phyloP scores from a whole-genome alignment of 257 asterid species.

The Oldenlandia corymbosa region DNA sequence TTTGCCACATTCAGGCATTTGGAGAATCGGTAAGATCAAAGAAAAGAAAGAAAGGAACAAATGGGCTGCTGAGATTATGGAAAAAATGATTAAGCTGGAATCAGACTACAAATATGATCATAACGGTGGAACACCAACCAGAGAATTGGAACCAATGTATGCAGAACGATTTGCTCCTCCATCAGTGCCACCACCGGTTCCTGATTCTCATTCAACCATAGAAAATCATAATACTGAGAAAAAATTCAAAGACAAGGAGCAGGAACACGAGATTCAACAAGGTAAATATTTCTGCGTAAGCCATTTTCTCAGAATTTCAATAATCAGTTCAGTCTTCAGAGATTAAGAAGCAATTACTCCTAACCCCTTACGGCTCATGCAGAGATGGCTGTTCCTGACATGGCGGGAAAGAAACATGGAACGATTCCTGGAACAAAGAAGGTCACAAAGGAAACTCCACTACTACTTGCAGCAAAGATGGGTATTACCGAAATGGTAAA shows the following conservation, averaged over 20 bases:
- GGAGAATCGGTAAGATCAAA: constrained; percentile 25
- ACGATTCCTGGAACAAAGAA: background rate
- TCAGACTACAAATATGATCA: constrained; percentile 23
- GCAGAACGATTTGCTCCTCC: constrained; percentile 9
- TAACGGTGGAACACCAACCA: constrained; percentile 26
- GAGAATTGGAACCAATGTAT: background rate
- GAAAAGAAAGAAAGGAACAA: constrained; percentile 23
- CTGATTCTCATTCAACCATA: background rate
- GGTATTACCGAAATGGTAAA: constrained; percentile 54
- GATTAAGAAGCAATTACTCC: background rate
- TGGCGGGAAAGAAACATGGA: background rate
- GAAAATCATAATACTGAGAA: background rate
- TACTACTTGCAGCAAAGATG: constrained; percentile 48
- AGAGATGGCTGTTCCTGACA: background rate
- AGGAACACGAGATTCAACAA: background rate
- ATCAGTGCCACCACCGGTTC: background rate
- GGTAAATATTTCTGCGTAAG: background rate
- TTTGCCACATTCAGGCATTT: constrained; percentile 25
- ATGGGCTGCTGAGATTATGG: constrained; percentile 31
- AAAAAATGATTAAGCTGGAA: constrained; percentile 21
- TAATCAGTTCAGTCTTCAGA: background rate
- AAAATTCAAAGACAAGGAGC: background rate
- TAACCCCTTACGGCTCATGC: background rate
- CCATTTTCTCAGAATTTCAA: background rate
- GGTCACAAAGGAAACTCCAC: constrained; percentile 31